Base-by-base conservation (phyloP, 78 protist genomes). In the Fonticula alba region DNA sequence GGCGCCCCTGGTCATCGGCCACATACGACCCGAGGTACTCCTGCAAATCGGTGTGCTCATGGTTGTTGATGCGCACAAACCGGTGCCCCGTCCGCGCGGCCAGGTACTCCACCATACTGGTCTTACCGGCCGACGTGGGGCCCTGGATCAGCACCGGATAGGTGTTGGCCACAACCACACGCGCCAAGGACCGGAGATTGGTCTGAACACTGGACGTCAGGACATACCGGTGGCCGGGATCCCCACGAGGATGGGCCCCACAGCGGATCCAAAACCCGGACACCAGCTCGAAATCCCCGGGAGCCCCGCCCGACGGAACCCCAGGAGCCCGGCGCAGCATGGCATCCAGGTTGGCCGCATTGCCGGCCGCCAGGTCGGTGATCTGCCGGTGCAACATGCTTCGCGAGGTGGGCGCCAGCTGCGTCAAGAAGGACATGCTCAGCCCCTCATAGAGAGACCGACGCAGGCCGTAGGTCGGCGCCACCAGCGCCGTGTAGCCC, bases 31-130 rank as follows among this genome's bases (percentile, higher is more conserved):
- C 99, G 31, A 97, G 64, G 72, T 97, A 97, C 74, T 97, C 99
- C 47, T 84, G 92, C 22, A 97, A 24, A 69, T 97, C 99, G 6
- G 99, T 97, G 68, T 91, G 98, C 64, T 93, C 98, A 75, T 97
- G 99, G 80, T 97, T 97, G 82, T 97, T 97, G 70, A 97, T 89
- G 47, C 99, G 84, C 46, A 94, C 84, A 33, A 87, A 82, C n/a
- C 49, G 29, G 41, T 69, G 75, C n/a, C 84, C 83, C 0, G 83
- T 74, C 32, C 52, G 27, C 20, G 17, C n/a, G 0, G 98, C 98
- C 41, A 94, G 66, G 73, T 85, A 85, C 58, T 84, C 93, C 4
- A 96, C 83, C 90, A 91, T 81, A 49, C 78, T 38, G 26, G 98
- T 95, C 82, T 90, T 95, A 32, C 94, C 98, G 38, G 68, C 55